Evolutionary conservation across 495 filamentous ascomycete species (phyloP), one percentile per base, ranked within the genome.

Genomic region (Monascus purpureus): DNA sequence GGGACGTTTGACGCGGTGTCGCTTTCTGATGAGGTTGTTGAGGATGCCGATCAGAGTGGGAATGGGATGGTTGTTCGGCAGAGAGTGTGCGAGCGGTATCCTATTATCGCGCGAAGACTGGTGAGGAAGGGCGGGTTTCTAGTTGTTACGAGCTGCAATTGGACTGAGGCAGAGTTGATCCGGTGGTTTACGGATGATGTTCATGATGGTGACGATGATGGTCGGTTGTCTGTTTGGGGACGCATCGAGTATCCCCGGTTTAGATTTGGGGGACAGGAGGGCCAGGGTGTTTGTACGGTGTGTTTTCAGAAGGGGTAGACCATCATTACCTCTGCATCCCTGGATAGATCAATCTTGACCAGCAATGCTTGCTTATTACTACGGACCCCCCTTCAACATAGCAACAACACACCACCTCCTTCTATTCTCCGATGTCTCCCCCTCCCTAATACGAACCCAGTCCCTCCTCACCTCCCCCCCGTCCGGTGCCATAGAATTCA

Each of bases 1-100:
- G 90, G 90, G 15, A 97, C 90, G 1, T 97, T 94, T 57, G 90
- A 97, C 65, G 90, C 90, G 2, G 73, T 97, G 4, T 79, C 73
- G 25, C 56, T 97, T 13, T 72, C 67, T 27, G 68, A 65, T 19
- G 81, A 82, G 49, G 55, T 49, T 16, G 63, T 77, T 36, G 74
- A 68, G 6, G 32, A 22, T 5, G 13, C 15, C 13, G 41, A 31
- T 11, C 2, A 28, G 6, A 24, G 27, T 15, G 5, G 22, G 13
- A 25, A 31, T 36, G 45, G 45, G 14, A 51, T 54, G 40, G 50
- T 36, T 11, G 45, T 49, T 19, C 33, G 45, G 36, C 55, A 61
- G 7, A 65, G 73, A 28, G 60, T 78, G 13, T 77, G 67, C 47
- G 84, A 94, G 49, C 62, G 65, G 28, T 97, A 96, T 62, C 65